Evolutionary conservation across 768 basidiomycete genomes (phyloP).

Genomic region (Agaricus blazei): DNA sequence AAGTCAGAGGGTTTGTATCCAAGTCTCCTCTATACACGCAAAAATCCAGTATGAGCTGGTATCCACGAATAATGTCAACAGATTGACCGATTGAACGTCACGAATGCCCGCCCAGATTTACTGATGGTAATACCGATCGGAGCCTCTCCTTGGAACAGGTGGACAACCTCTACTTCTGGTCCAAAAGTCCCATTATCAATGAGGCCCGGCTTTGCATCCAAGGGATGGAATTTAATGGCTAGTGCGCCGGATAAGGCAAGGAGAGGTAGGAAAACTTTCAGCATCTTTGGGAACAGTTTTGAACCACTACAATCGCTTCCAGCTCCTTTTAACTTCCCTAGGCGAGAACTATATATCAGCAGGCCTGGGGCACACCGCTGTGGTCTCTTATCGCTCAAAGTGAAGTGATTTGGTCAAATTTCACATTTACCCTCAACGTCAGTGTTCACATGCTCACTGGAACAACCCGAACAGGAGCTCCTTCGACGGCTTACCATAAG

Average conservation of each 20-base stretch:
- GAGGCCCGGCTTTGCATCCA: slow-evolving; percentile 11
- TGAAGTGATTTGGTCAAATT: no score
- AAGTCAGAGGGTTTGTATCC: slow-evolving; percentile 9
- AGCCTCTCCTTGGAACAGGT: slow-evolving; percentile 16
- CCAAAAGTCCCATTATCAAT: slow-evolving; percentile 15
- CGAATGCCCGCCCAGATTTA: slow-evolving; percentile 9
- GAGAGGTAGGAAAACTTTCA: neutral
- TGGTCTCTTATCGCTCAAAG: no score
- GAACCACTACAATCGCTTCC: no score
- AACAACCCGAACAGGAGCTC: no score
- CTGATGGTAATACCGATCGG: slow-evolving; percentile 23
- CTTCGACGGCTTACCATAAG: no score
- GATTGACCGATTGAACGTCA: slow-evolving; percentile 12
- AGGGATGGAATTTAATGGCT: neutral
- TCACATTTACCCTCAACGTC: no score
- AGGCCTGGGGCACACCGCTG: no score
- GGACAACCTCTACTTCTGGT: slow-evolving; percentile 13
- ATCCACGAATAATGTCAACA: neutral
- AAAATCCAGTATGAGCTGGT: neutral
- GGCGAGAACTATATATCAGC: no score
- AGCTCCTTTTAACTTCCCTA: no score
- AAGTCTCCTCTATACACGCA: slow-evolving; percentile 5
- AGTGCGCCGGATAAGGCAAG: neutral
- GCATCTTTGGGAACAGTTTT: neutral
- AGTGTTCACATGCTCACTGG: no score